Evolutionary conservation across 2,329 filamentous ascomycete species (phyloP).

Genomic region (Pyricularia grisea): DNA sequence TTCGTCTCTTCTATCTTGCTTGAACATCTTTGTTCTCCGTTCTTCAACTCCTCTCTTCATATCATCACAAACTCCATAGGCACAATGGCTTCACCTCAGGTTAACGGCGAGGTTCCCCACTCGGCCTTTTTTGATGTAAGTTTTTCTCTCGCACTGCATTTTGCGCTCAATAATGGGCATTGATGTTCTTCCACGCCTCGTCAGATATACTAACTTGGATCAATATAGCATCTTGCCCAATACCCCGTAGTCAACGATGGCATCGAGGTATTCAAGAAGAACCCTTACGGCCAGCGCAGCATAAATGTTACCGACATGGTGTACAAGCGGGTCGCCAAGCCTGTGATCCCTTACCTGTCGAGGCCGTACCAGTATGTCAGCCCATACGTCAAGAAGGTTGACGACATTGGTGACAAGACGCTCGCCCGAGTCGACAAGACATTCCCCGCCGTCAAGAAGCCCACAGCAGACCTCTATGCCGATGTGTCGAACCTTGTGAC

Average conservation of each 20-base stretch:
- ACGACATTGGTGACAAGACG: conserved; percentile 67
- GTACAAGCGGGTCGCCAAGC: conserved; percentile 68
- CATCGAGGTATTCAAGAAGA: conserved; percentile 68
- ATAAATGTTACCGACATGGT: conserved; percentile 65
- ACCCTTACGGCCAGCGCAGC: conserved; percentile 76
- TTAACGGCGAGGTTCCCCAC: conserved; percentile 39
- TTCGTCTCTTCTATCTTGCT: neutral
- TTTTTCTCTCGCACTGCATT: neutral
- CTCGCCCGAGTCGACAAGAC: conserved; percentile 58
- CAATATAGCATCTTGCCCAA: conserved; percentile 63
- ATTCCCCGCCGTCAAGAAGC: conserved; percentile 68
- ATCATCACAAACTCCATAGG: neutral
- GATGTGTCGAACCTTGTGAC: conserved; percentile 53
- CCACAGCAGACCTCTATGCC: conserved; percentile 59
- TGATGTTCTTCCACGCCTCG: too few relatives aligned
- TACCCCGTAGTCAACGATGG: conserved; percentile 78
- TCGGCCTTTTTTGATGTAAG: conserved; percentile 43
- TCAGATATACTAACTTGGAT: neutral
- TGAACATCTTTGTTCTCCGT: neutral
- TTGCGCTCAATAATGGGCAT: neutral
- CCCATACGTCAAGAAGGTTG: conserved; percentile 77
- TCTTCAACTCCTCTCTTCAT: neutral
- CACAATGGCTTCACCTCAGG: conserved; percentile 28
- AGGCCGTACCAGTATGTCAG: conserved; percentile 74
- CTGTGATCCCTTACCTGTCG: conserved; percentile 67